Base-by-base conservation (phyloP, 176 grass and related monocot genomes). In the Microstegium vimineum region DNA sequence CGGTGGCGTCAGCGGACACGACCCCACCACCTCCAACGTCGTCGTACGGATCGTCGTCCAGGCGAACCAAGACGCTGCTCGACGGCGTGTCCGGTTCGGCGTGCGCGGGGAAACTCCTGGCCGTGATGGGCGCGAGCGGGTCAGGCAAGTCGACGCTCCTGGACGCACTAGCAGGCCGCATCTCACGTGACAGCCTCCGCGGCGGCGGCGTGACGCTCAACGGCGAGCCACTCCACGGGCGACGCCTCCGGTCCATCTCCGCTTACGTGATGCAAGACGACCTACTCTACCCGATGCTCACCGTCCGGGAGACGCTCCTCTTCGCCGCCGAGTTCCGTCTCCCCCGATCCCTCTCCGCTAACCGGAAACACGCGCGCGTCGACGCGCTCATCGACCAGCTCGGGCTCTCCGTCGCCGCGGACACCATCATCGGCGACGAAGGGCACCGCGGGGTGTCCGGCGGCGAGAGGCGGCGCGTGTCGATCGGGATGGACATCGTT, bases 211-310 rank as follows among this genome's bases (percentile, higher is more conserved):
- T 95, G 34, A 88, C 92, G 4, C 86, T 98, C n/a, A 95, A 98
- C 78, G 90, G 90, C 0, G 90, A 94, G 78, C 78, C 81, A 0
- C 84, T 98, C 3, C 90, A 91, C 2, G 88, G 89, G 8, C 80
- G 86, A 8, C 52, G 92, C 10, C 81, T 95, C 32, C 90, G 84
- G n/a, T 83, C 77, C 64, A 98, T 98, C 74, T 90, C 95, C 0
- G 89, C 95, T 1, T 85, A 98, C 82, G 95, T 95, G 10, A 95
- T 95, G 95, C 95, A 98, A 86, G 92, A 98, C 67, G 93, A 98
- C 57, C 90, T 98, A 17, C 84, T 98, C 12, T 95, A 82, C 81
- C 90, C 95, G 27, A 98, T 98, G 95, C 93, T 98, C 52, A 98
- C 93, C 0, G 95, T 95, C 11, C 75, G 90, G 6, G 95, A 98